Evolutionary conservation across 805 yeast genomes (phyloP).

Genomic region (Nakazawaea wickerhamii): DNA sequence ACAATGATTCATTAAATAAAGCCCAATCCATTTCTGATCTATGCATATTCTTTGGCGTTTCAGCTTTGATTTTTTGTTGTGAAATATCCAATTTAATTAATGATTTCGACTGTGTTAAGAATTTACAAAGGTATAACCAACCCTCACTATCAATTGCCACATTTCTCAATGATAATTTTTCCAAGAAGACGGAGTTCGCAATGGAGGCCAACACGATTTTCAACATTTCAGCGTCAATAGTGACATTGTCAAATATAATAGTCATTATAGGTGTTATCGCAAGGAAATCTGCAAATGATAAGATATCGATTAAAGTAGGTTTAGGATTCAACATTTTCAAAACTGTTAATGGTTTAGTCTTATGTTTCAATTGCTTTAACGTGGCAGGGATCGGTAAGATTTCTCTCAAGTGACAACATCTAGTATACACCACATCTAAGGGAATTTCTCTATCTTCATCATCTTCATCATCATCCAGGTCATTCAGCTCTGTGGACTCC

Average conservation of each 20-base stretch:
- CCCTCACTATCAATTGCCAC: conserved; percentile 49
- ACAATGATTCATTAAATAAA: conserved; percentile 37
- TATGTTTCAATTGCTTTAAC: conserved; percentile 47
- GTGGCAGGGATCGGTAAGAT: conserved; percentile 47
- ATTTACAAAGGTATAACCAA: conserved; percentile 47
- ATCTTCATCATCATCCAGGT: not conserved
- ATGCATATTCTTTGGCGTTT: conserved; percentile 30
- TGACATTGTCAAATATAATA: conserved; percentile 52
- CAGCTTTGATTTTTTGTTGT: conserved; percentile 47
- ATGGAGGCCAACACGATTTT: conserved; percentile 42
- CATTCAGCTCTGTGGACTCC: conserved; percentile 24
- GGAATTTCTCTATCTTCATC: conserved; percentile 26
- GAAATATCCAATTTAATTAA: conserved; percentile 50
- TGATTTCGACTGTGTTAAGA: conserved; percentile 35
- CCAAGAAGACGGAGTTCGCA: conserved; percentile 37
- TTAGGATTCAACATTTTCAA: conserved; percentile 51
- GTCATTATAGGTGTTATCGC: conserved; percentile 52
- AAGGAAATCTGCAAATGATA: conserved; percentile 52
- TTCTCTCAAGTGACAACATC: conserved; percentile 45
- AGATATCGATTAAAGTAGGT: conserved; percentile 52
- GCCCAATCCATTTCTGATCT: conserved; percentile 52
- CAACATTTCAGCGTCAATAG: conserved; percentile 49
- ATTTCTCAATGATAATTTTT: conserved; percentile 48
- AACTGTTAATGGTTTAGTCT: conserved; percentile 46
- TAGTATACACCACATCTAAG: conserved; percentile 43